Conservation (phyloP, 106 monocot species). For the Dendrobium huoshanense region DNA sequence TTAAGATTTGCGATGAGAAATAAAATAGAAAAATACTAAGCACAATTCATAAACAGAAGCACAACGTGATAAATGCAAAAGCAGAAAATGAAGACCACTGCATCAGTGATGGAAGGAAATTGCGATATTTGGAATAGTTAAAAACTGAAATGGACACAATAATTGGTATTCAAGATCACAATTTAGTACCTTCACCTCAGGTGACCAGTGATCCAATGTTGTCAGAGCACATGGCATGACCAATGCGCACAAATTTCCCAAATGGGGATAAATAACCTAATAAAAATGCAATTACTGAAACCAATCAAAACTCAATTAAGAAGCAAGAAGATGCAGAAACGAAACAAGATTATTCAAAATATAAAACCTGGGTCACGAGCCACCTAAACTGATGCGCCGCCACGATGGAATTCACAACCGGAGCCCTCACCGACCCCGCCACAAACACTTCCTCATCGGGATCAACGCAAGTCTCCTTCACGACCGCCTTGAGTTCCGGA, state of each 20-base stretch:
- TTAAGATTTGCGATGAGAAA: no score
- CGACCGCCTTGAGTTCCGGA: constrained; percentile 40
- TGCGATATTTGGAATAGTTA: no score
- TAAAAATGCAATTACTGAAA: constrained; percentile 8
- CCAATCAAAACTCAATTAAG: background rate
- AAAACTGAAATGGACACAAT: background rate
- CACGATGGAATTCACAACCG: constrained; percentile 43
- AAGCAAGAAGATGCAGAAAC: background rate
- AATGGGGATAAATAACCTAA: constrained; percentile 62
- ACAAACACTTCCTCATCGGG: constrained; percentile 32
- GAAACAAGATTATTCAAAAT: background rate
- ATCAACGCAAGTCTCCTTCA: constrained; percentile 53
- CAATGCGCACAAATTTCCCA: constrained; percentile 66
- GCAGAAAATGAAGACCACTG: no score
- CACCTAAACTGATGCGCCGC: constrained; percentile 86
- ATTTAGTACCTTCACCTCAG: constrained; percentile 85
- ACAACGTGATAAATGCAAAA: no score
- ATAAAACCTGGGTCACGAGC: constrained; percentile 73
- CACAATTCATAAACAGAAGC: no score
- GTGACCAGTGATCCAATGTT: constrained; percentile 95
- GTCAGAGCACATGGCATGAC: constrained; percentile 93
- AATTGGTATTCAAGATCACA: background rate
- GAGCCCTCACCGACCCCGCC: constrained; percentile 22
- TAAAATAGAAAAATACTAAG: no score
- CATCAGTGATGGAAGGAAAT: no score